Base-by-base conservation (phyloP, 2,329 filamentous ascomycete genomes). In the Verticillium nonalfalfae region DNA sequence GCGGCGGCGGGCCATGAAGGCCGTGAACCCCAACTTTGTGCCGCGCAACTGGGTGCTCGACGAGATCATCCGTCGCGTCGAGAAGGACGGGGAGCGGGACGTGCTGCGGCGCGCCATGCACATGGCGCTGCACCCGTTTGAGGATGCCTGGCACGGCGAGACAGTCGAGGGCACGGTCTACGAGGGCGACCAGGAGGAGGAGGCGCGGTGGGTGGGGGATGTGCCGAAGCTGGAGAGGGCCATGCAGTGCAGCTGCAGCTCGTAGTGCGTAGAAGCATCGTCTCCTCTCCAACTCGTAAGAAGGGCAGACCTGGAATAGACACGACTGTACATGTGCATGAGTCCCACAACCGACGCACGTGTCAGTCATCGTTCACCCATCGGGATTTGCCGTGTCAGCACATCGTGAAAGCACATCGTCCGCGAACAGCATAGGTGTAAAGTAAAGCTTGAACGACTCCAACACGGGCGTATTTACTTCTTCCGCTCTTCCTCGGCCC, bases 241-340 rank as follows among this genome's bases (percentile, higher is more conserved):
- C 38, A 87, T 97, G 85, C 94, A 97, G 79, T 98, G 95, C 74
- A 96, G 91, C 72, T 99, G 95, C 76, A 97, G 92, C 73, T 97
- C 94, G 31, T 96, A 79, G 63, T 7, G 1, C 15, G 4, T 4
- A 14, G 21, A 21, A 21, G 1, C 2, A 33, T 39, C 26, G 11
- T 11, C 13, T 36, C 2, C 35, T 3, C 3, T 1, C 3, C 35
- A 36, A 36, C 7, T 36, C 35, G 35, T 36, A 36, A 13, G n/a
- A 7, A 36, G 5, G 13, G 5, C 26, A 5, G 26, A 5, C 26
- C 26, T 31, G 26, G 3, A 31, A 31, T 31, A 21, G 21, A 31
- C 26, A 31, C 26, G 26, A 36, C 13, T 36, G 2, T 36, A 21
- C 21, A 21, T 21, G 21, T 21, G 21, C 21, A 21, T 21, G 21